phyloP scores from a whole-genome alignment of 768 basidiomycete genomes.

The Mycena epipterygia region DNA sequence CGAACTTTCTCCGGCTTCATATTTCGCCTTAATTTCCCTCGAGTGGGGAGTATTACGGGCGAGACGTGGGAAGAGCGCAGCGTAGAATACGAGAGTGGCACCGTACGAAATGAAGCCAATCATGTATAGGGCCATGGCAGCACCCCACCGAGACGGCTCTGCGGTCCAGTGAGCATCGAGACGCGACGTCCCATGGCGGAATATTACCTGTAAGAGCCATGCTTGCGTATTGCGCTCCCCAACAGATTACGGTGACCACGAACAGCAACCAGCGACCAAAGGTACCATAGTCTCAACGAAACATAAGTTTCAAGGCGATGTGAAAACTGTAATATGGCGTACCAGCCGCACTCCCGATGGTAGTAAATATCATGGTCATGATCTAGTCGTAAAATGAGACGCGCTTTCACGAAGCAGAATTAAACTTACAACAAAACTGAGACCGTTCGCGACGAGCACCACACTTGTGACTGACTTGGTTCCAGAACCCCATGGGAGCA shows the following conservation, averaged over 20 bases:
- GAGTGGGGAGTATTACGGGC: constrained; percentile 82
- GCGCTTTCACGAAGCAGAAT: background rate
- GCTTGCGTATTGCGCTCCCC: constrained; percentile 85
- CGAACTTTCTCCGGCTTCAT: constrained; percentile 70
- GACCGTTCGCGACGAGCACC: constrained; percentile 82
- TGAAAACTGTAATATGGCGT: background rate
- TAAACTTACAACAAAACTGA: constrained; percentile 76
- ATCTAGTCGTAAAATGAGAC: constrained; percentile 53
- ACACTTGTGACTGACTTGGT: constrained; percentile 83
- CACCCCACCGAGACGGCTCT: constrained; percentile 80
- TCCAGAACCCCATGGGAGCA: constrained; percentile 81
- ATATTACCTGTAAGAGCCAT: constrained; percentile 80
- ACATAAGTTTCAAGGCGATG: background rate
- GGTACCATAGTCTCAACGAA: constrained; percentile 64
- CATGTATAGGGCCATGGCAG: constrained; percentile 85
- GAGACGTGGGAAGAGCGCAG: constrained; percentile 83
- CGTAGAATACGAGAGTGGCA: constrained; percentile 86
- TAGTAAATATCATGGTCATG: constrained; percentile 88
- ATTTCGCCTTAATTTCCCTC: constrained; percentile 65
- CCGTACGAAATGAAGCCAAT: constrained; percentile 85
- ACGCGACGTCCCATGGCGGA: constrained; percentile 29
- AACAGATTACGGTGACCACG: constrained; percentile 78
- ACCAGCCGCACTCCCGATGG: constrained; percentile 77
- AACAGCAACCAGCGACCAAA: constrained; percentile 88
- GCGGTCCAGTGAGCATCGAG: constrained; percentile 5